A percentile compares a stretch with the other conserved stretches of the same genome.
phyloP scores from a whole-genome alignment of 2,329 filamentous ascomycete genomes.

The Pezicula neosporulosa region DNA sequence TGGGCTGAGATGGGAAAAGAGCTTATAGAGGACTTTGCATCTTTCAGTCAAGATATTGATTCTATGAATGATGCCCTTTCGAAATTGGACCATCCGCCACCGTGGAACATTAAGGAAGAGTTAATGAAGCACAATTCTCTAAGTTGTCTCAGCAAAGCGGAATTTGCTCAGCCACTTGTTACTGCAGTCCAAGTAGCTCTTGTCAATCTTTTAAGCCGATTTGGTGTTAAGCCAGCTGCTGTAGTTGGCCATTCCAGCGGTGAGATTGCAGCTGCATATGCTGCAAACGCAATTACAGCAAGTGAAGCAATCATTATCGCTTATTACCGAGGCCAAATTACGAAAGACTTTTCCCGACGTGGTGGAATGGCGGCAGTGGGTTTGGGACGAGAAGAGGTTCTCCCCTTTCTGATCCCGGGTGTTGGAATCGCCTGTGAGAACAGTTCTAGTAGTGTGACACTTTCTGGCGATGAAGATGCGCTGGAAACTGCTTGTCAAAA shows the following conservation, averaged over 20 bases:
- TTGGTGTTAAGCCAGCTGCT: slow-evolving; percentile 33
- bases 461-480: slow-evolving; percentile 15
- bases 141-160: slow-evolving; percentile 6
- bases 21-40: slow-evolving; percentile 7
- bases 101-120: slow-evolving; percentile 24
- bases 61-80: not conserved
- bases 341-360: not conserved
- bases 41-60: not conserved
- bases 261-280: slow-evolving; percentile 44
- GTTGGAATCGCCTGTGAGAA: slow-evolving; percentile 26
- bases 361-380: slow-evolving; percentile 3
- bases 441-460: slow-evolving; percentile 19
- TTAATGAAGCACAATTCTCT: slow-evolving; percentile 24
- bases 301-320: slow-evolving; percentile 36
- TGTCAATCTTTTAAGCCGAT: slow-evolving; percentile 38
- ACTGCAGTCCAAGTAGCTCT: slow-evolving; percentile 44
- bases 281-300: slow-evolving; percentile 29
- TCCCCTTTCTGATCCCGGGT: slow-evolving; percentile 1
- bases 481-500: not conserved
- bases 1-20: slow-evolving; percentile 6
- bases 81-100: not conserved
- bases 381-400: slow-evolving; percentile 11
- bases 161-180: slow-evolving; percentile 33
- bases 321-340: slow-evolving; percentile 30
- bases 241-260: slow-evolving; percentile 43